Base-by-base conservation (phyloP, 2,329 filamentous ascomycete species). In the Plenodomus tracheiphilus region DNA sequence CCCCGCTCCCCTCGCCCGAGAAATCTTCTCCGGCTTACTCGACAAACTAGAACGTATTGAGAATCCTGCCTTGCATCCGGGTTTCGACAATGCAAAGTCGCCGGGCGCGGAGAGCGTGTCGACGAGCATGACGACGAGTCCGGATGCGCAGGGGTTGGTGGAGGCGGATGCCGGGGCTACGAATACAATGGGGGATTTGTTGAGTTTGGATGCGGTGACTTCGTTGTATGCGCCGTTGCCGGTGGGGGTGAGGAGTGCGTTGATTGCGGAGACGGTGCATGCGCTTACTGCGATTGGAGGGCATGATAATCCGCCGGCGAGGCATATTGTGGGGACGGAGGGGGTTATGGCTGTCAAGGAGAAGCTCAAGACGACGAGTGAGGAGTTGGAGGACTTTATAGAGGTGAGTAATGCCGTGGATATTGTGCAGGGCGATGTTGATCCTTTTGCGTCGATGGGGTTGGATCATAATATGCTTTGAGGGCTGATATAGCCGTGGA, bases 301-400 rank as follows among this genome's bases (percentile, higher is more conserved):
- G 0, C 92, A 97, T 69, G 92, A 97, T 68, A 97, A 97, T 70
- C 94, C 94, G 1, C 94, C 94, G 0, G 90, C 91, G 1, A 81
- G 94, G 25, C 93, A 97, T 69, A 97, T 97, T 63, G 92, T 97
- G 2, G 93, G 94, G 0, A 85, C 88, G 46, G 94, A 97, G 71
- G 93, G 90, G 0, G 88, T 93, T 11, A 81, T 85, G 5, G 89
- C 89, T 35, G 93, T 97, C 34, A 95, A 93, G 71, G 94, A 97
- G 75, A 97, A 97, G 75, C 77, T 99, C 47, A 96, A 95, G 77
- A 97, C 91, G 2, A 90, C 97, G 2, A 96, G 91, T 55, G 92
- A 97, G 70, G 94, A 97, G 75, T 76, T 97, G 47, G 94, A 97
- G 71, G 94, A 97, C 60, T 97, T 97, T 72, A 87, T 96, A 21